Evolutionary conservation across 1,284 basidiomycete genomes (phyloP), one percentile per base, ranked within the genome.

Genomic region (Puccinia novopanici): DNA sequence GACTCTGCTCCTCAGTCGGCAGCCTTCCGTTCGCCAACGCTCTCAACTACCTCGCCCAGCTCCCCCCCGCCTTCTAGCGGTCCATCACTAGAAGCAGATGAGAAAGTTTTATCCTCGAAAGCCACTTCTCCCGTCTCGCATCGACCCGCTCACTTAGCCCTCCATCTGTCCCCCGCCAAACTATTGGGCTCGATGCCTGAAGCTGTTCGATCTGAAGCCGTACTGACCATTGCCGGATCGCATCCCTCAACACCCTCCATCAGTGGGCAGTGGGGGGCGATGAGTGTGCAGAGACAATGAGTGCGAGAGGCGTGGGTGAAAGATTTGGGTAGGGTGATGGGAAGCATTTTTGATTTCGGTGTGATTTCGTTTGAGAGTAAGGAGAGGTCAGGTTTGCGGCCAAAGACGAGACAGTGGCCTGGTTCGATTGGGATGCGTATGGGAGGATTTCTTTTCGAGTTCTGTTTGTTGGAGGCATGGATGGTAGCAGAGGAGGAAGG

Each of bases 251-350:
- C 78, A 6, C 45, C 37, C 12, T 80, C 78, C 9, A 48, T 74
- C 27, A 80, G 70, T 55, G 71, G 70, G 17, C 17, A 65, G 5
- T n/a, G 78, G n/a, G 78, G 78, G 30, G 68, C 78, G 57, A 80
- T 80, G 27, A 80, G 59, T 9, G 78, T 74, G 55, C 78, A 80
- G 34, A 61, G 45, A 67, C 68, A 72, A 63, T 80, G 78, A 24
- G 71, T 80, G 30, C 78, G 70, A 63, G 78, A 80, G 30, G 78
- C 78, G 73, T 80, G 78, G 34, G 78, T 80, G 48, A 80, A 80
- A 5, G 78, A 72, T 74, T 71, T 71, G 24, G 78, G 78, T 12
- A 80, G 61, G 27, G 37, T 63, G 61, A 80, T 74, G 34, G 78
- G 68, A 3, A 63, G 30, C 17, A 80, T 42, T 54, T 17, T 61